Base-by-base conservation (phyloP, 1,284 basidiomycete genomes). In the Heterobasidion occidentale region DNA sequence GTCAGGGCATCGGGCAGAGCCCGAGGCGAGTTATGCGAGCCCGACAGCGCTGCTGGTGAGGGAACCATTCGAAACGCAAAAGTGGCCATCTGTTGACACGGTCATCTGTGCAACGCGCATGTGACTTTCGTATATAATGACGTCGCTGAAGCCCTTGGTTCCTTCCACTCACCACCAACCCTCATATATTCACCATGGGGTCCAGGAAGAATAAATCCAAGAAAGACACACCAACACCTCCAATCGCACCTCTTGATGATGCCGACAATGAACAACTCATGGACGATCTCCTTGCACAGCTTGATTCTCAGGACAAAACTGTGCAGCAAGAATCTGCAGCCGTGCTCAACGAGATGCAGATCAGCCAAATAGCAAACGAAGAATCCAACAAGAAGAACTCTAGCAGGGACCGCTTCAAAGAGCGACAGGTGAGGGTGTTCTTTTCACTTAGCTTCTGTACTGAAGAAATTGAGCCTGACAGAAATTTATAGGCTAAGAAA, bases 391-490 rank as follows among this genome's bases (percentile, higher is more conserved):
- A 72, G 53, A 90, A 84, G 70, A 81, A 86, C 67, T 84, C 84
- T 67, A 75, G 83, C 46, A 92, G 84, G 68, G 75, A 77, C 64
- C 80, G 90, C 48, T 90, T 90, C 70, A 80, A 83, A 61, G 92
- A 91, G 53, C 77, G 93, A 54, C 86, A 91, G 81, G 91, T 90
- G 62, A 62, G 79, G 65, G 14, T 14, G 47, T 51, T 15, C 56
- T 20, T 27, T 33, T 9, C 46, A 15, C 52, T 47, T 38, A 20
- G 36, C 55, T 53, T 19, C 36, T n/a, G 19, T 42, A 17, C 14
- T 17, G 45, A 52, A 36, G 49, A 33, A 46, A 46, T 51, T 11
- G n/a, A 36, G 14, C n/a, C 15, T 27, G 12, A 58, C 27, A 54
- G 42, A 52, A 11, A 45, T 45, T 27, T 20, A 36, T 36, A 93